Percentiles rank a stretch among this genome's conserved stretches.
Evolutionary conservation across 805 yeast genomes (phyloP).

Genomic region (Vanderwaltozyma verrucispora): DNA sequence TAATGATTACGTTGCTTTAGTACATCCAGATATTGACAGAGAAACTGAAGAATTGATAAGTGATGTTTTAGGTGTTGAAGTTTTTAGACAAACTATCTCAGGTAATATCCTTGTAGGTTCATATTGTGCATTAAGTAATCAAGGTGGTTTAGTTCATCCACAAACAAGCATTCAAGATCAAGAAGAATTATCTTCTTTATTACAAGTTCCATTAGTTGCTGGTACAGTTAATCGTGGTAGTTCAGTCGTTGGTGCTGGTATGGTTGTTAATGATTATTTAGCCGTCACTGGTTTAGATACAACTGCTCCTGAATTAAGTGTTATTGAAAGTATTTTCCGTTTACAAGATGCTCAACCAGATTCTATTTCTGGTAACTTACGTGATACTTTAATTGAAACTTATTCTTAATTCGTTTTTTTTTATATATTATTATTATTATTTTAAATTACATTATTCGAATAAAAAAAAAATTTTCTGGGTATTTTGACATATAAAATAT

Average conservation of each 20-base stretch:
- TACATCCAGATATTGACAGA: slow-evolving; percentile 98
- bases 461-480: not conserved
- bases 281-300: slow-evolving; percentile 97
- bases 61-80: slow-evolving; percentile 97
- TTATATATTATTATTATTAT: too few species aligned
- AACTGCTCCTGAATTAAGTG: slow-evolving; percentile 97
- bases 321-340: slow-evolving; percentile 91
- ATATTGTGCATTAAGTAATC: slow-evolving; percentile 88
- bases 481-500: not conserved
- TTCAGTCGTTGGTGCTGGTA: slow-evolving; percentile 95
- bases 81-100: slow-evolving; percentile 97
- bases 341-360: slow-evolving; percentile 87
- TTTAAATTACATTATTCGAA: too few species aligned
- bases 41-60: slow-evolving; percentile 98
- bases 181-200: slow-evolving; percentile 89
- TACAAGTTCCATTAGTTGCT: slow-evolving; percentile 96
- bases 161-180: slow-evolving; percentile 96
- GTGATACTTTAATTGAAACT: slow-evolving; percentile 89
- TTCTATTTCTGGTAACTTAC: slow-evolving; percentile 69
- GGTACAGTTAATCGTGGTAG: slow-evolving; percentile 99
- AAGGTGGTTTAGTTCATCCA: slow-evolving; percentile 98
- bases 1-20: slow-evolving; percentile 97
- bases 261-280: slow-evolving; percentile 97
- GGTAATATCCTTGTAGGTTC: slow-evolving; percentile 97
- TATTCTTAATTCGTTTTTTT: slow-evolving; percentile 46